Conservation (phyloP, 148 eudicot genomes). For the Rhododendron kiyosumense region DNA sequence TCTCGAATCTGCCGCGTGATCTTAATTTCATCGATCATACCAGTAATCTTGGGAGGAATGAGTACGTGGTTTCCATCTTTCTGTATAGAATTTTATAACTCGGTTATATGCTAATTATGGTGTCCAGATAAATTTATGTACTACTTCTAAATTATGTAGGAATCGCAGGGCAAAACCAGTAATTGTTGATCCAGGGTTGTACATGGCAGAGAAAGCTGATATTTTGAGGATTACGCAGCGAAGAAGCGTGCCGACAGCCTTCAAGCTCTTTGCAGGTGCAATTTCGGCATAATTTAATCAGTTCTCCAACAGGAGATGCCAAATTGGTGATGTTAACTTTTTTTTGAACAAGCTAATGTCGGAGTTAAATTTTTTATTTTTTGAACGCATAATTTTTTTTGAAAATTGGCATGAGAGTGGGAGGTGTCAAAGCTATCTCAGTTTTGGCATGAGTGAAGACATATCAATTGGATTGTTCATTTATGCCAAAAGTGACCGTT, state of each 20-base stretch:
- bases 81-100: too few species aligned
- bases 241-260: constrained; percentile 90
- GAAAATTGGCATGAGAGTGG: too few species aligned
- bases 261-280: constrained; percentile 88
- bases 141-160: constrained; percentile 30
- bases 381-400: too few species aligned
- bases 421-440: too few species aligned
- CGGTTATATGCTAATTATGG: neutral
- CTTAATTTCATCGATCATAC: constrained; percentile 92
- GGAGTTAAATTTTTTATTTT: too few species aligned
- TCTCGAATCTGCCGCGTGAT: constrained; percentile 72
- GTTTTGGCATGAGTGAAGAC: too few species aligned
- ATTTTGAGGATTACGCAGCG: constrained; percentile 83
- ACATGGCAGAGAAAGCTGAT: constrained; percentile 64
- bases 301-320: neutral
- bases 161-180: constrained; percentile 82
- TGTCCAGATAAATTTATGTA: neutral
- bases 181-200: constrained; percentile 87
- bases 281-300: neutral
- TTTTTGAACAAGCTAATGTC: too few species aligned
- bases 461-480: too few species aligned
- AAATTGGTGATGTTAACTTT: too few species aligned
- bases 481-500: too few species aligned
- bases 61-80: constrained; percentile 37
- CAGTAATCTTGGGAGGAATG: constrained; percentile 93